Evolutionary conservation across 495 filamentous ascomycete genomes (phyloP).

Genomic region (Trichoderma reesei): DNA sequence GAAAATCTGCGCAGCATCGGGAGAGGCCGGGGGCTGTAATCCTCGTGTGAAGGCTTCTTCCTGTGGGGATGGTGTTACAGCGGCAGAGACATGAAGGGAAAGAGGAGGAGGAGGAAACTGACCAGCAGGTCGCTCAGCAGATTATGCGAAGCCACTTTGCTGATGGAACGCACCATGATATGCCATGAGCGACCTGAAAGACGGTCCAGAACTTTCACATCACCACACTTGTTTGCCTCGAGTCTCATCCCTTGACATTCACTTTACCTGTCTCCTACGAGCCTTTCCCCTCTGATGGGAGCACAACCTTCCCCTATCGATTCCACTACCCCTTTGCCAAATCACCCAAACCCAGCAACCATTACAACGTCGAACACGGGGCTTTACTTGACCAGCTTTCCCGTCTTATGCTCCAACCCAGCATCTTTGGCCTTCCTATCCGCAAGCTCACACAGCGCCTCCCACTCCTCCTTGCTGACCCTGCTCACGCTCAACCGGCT

Average conservation of each 20-base stretch:
- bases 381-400: background rate
- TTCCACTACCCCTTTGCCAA: too few relatives aligned
- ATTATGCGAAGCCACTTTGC: background rate
- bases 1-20: too few relatives aligned
- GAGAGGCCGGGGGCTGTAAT: background rate
- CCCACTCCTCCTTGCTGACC: conserved; percentile 66
- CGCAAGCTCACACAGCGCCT: conserved; percentile 57
- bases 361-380: background rate
- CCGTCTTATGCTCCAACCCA: conserved; percentile 11
- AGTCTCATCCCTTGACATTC: background rate
- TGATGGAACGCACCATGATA: too few relatives aligned
- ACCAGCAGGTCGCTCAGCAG: background rate
- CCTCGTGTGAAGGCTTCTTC: background rate
- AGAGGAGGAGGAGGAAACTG: background rate
- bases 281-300: too few relatives aligned
- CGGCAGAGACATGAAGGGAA: background rate
- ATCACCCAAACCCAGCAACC: background rate
- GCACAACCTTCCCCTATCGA: too few relatives aligned
- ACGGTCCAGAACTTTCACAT: too few relatives aligned
- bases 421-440: conserved; percentile 23
- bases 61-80: background rate
- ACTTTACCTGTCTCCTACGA: background rate
- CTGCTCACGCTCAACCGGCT: conserved; percentile 73
- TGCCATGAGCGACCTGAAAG: background rate
- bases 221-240: too few relatives aligned